These are phyloP conservation scores for Croton setiger DNA, from an alignment of 441 rosid species.

Conservation along the genomic window DNA sequence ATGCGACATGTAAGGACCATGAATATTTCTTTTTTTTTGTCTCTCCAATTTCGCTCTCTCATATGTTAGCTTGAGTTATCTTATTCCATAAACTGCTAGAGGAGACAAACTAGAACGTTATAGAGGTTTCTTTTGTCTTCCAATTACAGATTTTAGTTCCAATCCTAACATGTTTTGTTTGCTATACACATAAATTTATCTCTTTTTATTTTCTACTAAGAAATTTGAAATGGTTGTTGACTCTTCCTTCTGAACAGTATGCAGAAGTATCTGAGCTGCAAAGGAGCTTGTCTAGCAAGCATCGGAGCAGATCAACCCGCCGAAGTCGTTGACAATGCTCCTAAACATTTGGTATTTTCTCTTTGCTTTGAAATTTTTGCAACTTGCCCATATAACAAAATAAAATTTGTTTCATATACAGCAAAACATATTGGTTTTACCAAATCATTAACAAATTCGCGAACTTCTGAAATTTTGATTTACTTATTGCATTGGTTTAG, in stretches of 20 bases:
- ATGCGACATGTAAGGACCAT: constrained; percentile 66
- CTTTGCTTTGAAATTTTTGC: background rate
- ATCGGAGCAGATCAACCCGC: constrained; percentile 92
- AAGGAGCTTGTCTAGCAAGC: constrained; percentile 78
- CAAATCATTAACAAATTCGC: background rate
- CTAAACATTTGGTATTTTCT: constrained; percentile 65
- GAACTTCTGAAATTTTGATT: too few species aligned
- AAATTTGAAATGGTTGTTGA: constrained; percentile 2
- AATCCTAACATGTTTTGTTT: too few species aligned
- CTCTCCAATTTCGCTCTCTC: background rate
- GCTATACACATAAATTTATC: background rate
- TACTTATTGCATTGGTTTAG: too few species aligned
- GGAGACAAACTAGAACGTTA: background rate
- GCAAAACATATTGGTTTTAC: background rate
- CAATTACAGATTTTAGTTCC: background rate
- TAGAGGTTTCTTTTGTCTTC: background rate
- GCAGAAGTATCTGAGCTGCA: constrained; percentile 82
- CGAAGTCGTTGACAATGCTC: constrained; percentile 87
- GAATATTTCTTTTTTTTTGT: background rate
- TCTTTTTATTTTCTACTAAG: background rate
- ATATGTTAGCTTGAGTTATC: background rate
- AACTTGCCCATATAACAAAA: too few species aligned
- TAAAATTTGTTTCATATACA: background rate
- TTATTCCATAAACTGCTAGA: background rate
- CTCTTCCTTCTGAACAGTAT: constrained; percentile 41